Base-by-base conservation (phyloP, 345 rosid genomes). In the Clarkia xantiana region DNA sequence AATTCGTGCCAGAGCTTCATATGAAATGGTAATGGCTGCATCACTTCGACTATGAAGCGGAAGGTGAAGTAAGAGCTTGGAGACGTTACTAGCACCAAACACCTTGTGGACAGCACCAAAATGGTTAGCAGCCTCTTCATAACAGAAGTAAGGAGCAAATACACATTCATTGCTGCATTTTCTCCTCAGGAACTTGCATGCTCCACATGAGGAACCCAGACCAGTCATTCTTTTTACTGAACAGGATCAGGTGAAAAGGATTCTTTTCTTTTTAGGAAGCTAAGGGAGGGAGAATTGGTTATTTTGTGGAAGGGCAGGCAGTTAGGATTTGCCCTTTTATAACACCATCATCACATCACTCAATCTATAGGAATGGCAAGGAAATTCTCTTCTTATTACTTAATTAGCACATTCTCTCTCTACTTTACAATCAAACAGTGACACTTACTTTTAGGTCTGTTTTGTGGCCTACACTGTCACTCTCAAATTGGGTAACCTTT, bases 111-210 rank as follows among this genome's bases (percentile, higher is more conserved):
- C 93, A 0, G 93, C 93, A 0, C 76, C 75, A 14, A 83, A 83
- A 52, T 83, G 87, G 46, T 59, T 58, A 3, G 84, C 67, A 16
- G 82, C 93, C 54, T 79, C 74, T 29, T 79, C 80, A 18, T 83
- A 80, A 44, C 75, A 59, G 67, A 82, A 82, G 69, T 79, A 77
- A 34, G 93, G 93, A 9, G 86, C 86, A 49, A 83, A 79, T 10
- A 77, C 78, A 42, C 93, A 83, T 17, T 73, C 87, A 18, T 42
- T 69, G 9, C 71, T 66, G 69, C 93, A 83, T 58, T 67, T 83
- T 64, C 93, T 79, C 67, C 93, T 73, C 29, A 82, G 69, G 66
- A 79, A 82, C 60, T 77, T 82, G 82, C 93, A 83, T 40, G 93
- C 93, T 57, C 93, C 93, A 55, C 93, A 83, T 20, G 93, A 83